Conservation (phyloP, 495 filamentous ascomycete genomes). For the Talaromyces adpressus region DNA sequence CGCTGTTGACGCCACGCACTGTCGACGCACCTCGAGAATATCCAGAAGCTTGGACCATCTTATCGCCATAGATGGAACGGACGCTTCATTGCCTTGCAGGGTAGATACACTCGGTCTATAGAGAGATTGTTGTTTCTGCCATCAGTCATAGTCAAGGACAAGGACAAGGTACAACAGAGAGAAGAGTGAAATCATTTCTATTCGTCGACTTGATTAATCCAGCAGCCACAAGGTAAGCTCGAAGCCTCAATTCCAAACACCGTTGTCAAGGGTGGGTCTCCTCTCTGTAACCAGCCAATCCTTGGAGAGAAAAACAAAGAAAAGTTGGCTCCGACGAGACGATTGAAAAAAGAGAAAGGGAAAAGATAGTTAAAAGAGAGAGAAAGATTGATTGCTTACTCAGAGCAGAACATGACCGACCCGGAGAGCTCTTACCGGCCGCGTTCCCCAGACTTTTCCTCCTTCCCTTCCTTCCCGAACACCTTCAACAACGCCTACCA, state of each 20-base stretch:
- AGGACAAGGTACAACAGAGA: neutral
- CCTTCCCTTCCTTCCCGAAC: constrained; percentile 31
- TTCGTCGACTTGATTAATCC: neutral
- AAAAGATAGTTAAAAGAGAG: constrained; percentile 12
- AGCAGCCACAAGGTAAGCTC: neutral
- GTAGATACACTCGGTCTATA: too few relatives aligned
- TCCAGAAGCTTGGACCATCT: neutral
- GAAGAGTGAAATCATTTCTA: neutral
- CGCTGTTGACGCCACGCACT: neutral
- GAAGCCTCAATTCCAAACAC: neutral
- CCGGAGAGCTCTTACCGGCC: constrained; percentile 37
- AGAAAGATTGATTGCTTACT: constrained; percentile 12
- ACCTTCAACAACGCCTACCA: constrained; percentile 27
- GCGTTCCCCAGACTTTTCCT: constrained; percentile 42
- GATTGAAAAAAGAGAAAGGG: constrained; percentile 1
- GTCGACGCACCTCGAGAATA: neutral
- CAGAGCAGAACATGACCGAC: constrained; percentile 29
- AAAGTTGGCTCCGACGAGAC: constrained; percentile 2
- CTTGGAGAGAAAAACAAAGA: constrained; percentile 3
- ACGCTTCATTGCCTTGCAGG: neutral
- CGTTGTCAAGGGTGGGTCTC: neutral
- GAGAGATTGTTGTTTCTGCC: too few relatives aligned
- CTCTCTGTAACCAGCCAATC: constrained; percentile 7
- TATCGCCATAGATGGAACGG: neutral
- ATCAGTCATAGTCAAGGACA: too few relatives aligned